These are phyloP conservation scores for Artomyces pyxidatus DNA, from an alignment of 768 basidiomycete genomes.

Conservation along the genomic window DNA sequence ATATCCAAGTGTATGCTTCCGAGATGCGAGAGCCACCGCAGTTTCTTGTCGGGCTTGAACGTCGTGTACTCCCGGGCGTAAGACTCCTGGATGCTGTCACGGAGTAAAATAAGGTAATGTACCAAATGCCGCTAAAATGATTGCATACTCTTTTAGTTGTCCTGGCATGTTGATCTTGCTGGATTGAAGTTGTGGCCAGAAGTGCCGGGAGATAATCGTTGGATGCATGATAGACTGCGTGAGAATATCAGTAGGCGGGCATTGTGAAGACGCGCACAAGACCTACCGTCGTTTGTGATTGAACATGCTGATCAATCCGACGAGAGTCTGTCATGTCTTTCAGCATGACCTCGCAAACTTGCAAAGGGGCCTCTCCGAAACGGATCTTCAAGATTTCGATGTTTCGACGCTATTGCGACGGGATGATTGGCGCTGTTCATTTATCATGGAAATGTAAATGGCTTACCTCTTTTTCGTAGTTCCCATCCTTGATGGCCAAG, in stretches of 20 bases:
- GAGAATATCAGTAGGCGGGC: not conserved
- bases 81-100: conserved; percentile 54
- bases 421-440: not conserved
- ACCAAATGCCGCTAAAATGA: not conserved
- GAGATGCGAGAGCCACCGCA: conserved; percentile 85
- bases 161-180: conserved; percentile 75
- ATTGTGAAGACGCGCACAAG: not conserved
- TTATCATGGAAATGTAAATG: no score
- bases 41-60: conserved; percentile 88
- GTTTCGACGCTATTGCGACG: conserved; percentile 60
- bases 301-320: conserved; percentile 82
- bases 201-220: conserved; percentile 86
- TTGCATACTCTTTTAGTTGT: conserved; percentile 66
- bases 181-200: conserved; percentile 85
- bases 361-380: conserved; percentile 88
- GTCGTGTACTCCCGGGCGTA: conserved; percentile 73
- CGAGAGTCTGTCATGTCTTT: conserved; percentile 95
- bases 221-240: conserved; percentile 69
- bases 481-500: conserved; percentile 72
- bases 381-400: conserved; percentile 93
- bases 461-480: conserved; percentile 59
- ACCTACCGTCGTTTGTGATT: conserved; percentile 59
- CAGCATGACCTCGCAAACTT: conserved; percentile 97
- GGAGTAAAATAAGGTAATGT: not conserved
- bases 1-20: conserved; percentile 79